A percentile compares a stretch with the other conserved stretches of the same genome.
Evolutionary conservation across 1,284 basidiomycete species (phyloP).

Genomic region (Wallemia mellicola): DNA sequence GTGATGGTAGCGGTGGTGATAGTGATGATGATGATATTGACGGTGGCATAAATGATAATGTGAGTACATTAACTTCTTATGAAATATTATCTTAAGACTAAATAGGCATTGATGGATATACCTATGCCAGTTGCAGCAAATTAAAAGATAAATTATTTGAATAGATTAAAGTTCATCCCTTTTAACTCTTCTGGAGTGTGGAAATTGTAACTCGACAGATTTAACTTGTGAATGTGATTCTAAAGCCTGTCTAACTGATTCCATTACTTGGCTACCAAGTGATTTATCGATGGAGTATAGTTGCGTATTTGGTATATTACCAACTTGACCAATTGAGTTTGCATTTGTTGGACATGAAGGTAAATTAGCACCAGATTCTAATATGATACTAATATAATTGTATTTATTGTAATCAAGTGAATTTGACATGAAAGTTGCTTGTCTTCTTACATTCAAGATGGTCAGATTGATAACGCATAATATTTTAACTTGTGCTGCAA

Average conservation of each 20-base stretch:
- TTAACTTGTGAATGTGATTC: neutral
- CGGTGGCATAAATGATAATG: neutral
- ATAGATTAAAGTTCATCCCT: neutral
- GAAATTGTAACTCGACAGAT: neutral
- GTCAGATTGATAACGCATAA: slow-evolving; percentile 1
- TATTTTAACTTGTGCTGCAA: neutral
- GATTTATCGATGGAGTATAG: neutral
- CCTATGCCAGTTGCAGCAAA: neutral
- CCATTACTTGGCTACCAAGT: neutral
- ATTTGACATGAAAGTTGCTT: neutral
- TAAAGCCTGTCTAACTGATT: neutral
- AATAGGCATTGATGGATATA: neutral
- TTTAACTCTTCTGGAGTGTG: neutral
- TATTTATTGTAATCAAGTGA: neutral
- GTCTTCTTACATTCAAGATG: neutral
- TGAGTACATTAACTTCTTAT: neutral
- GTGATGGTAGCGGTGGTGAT: neutral
- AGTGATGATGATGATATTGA: neutral
- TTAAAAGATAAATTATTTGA: neutral
- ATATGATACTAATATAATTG: neutral
- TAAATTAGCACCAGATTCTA: neutral
- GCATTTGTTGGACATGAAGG: neutral
- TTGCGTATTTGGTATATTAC: neutral
- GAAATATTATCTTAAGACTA: neutral
- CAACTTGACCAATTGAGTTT: neutral